Percentiles rank a stretch among this genome's conserved stretches.
Conservation (phyloP, 148 eudicot species). For the Agrostemma githago region DNA sequence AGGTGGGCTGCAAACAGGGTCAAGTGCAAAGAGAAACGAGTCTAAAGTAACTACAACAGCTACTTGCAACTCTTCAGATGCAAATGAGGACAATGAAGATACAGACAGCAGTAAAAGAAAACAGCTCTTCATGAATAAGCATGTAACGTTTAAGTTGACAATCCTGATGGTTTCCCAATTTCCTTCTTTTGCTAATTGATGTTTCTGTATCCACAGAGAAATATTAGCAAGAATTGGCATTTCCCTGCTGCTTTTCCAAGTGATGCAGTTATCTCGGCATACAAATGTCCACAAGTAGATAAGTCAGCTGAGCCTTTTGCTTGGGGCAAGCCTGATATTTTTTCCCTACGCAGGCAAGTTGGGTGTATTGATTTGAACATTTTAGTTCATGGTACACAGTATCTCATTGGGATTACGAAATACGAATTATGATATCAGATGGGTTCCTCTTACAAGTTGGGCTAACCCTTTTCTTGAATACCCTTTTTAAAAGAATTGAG, state of each 20-base stretch:
- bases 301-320: slow-evolving; percentile 87
- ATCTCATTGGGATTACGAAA: neutral
- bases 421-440: neutral
- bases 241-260: slow-evolving; percentile 81
- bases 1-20: slow-evolving; percentile 40
- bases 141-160: slow-evolving; percentile 41
- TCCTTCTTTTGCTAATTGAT: slow-evolving; percentile 11
- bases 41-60: slow-evolving; percentile 34
- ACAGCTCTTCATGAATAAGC: slow-evolving; percentile 79
- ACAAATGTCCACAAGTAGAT: slow-evolving; percentile 85
- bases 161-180: slow-evolving; percentile 7
- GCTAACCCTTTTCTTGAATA: neutral
- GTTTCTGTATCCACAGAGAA: slow-evolving; percentile 54
- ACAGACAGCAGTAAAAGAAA: slow-evolving; percentile 33
- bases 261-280: slow-evolving; percentile 74
- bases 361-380: neutral
- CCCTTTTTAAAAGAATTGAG: neutral
- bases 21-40: slow-evolving; percentile 41
- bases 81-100: slow-evolving; percentile 23
- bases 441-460: neutral
- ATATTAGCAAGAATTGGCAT: slow-evolving; percentile 98
- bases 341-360: slow-evolving; percentile 81
- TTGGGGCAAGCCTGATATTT: slow-evolving; percentile 96
- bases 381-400: neutral
- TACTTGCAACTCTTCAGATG: slow-evolving; percentile 25